phyloP scores from a whole-genome alignment of 2,329 filamentous ascomycete species.

The Fusarium temperatum region DNA sequence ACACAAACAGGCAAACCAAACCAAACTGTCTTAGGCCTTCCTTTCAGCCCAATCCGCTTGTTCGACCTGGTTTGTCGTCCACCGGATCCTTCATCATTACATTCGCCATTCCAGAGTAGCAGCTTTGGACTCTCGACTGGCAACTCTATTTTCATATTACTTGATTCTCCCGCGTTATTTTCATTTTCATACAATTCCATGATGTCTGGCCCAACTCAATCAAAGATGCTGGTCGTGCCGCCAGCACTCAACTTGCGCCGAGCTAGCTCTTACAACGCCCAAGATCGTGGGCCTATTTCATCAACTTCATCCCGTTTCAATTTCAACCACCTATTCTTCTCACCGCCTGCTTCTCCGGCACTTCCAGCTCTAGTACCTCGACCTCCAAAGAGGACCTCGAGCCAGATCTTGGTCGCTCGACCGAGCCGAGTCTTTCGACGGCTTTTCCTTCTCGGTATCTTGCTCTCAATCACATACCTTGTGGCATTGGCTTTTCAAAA shows the following conservation, averaged over 20 bases:
- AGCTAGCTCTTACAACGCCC: slow-evolving; percentile 64
- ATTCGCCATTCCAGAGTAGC: slow-evolving; percentile 17
- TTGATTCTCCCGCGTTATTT: slow-evolving; percentile 1
- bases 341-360: slow-evolving; percentile 74
- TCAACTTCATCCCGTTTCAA: slow-evolving; percentile 70
- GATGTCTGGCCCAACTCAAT: slow-evolving; percentile 56
- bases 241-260: slow-evolving; percentile 68
- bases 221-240: slow-evolving; percentile 62
- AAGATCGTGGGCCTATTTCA: slow-evolving; percentile 63
- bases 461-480: slow-evolving; percentile 63
- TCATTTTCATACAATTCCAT: slow-evolving; percentile 11
- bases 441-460: slow-evolving; percentile 62
- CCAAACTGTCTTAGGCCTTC: slow-evolving; percentile 23
- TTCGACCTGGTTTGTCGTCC: slow-evolving; percentile 15
- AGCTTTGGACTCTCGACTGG: slow-evolving; percentile 31
- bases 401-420: slow-evolving; percentile 56
- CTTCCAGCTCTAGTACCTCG: slow-evolving; percentile 74
- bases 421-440: slow-evolving; percentile 67
- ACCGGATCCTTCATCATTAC: not conserved
- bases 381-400: slow-evolving; percentile 66
- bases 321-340: slow-evolving; percentile 74
- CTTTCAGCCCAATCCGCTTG: slow-evolving; percentile 3
- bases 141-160: slow-evolving; percentile 31
- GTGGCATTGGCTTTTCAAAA: slow-evolving; percentile 42
- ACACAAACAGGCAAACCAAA: slow-evolving; percentile 16